Evolutionary conservation across 768 basidiomycete genomes (phyloP).

Genomic region (Leccinum fibrillosum): DNA sequence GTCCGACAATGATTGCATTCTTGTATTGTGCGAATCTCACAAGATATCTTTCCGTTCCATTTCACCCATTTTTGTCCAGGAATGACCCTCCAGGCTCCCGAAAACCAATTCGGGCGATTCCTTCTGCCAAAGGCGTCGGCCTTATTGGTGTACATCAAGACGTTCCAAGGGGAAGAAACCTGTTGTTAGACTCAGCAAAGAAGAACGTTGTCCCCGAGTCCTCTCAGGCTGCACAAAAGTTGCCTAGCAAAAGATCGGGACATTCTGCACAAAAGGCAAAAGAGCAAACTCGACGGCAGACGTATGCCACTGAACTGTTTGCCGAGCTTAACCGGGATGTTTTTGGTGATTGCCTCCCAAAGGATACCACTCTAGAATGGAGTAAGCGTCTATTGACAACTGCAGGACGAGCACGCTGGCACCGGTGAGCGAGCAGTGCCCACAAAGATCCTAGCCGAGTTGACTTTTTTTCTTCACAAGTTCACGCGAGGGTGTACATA

Average conservation of each 20-base stretch:
- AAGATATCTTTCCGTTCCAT: neutral
- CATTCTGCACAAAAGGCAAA: slow-evolving; percentile 33
- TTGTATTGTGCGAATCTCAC: slow-evolving; percentile 34
- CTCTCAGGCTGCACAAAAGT: slow-evolving; percentile 7
- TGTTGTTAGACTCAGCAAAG: slow-evolving; percentile 11
- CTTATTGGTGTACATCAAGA: slow-evolving; percentile 4
- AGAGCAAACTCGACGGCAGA: slow-evolving; percentile 42
- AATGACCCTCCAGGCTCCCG: slow-evolving; percentile 50
- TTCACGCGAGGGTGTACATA: slow-evolving; percentile 55
- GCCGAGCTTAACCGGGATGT: slow-evolving; percentile 54
- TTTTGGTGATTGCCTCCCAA: slow-evolving; percentile 54
- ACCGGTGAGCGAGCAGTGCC: slow-evolving; percentile 39
- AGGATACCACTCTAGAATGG: slow-evolving; percentile 59
- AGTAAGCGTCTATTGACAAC: slow-evolving; percentile 63
- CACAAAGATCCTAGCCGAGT: neutral
- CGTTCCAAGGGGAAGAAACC: neutral
- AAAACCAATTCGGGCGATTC: slow-evolving; percentile 38
- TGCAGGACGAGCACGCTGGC: slow-evolving; percentile 68
- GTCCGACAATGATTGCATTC: slow-evolving; percentile 36
- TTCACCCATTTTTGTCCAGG: slow-evolving; percentile 17
- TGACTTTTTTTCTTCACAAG: slow-evolving; percentile 29
- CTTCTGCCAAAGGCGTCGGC: slow-evolving; percentile 2
- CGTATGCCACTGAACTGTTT: slow-evolving; percentile 61
- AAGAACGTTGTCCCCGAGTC: slow-evolving; percentile 1
- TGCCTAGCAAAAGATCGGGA: slow-evolving; percentile 22